A percentile compares a stretch with the other conserved stretches of the same genome.
These are phyloP conservation scores for Pelargonium australe DNA, from an alignment of 441 rosid genomes.

Conservation along the genomic window DNA sequence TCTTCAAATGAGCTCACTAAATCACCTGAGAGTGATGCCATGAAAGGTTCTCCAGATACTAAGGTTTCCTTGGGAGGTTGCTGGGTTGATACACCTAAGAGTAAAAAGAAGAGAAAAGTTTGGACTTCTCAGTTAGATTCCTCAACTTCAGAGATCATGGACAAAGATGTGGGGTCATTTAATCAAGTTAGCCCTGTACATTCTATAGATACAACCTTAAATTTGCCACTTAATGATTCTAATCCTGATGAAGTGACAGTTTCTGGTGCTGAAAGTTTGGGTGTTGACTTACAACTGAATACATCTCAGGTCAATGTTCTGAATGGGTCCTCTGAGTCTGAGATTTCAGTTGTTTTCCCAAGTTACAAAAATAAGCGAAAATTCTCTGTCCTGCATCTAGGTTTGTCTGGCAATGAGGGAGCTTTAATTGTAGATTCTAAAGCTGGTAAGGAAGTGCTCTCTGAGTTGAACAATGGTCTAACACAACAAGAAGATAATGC, in stretches of 20 bases:
- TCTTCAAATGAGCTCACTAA: conserved; percentile 20
- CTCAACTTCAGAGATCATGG: conserved; percentile 22
- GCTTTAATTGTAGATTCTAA: conserved; percentile 25
- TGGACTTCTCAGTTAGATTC: conserved; percentile 23
- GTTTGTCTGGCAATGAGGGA: conserved; percentile 30
- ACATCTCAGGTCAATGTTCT: conserved; percentile 25
- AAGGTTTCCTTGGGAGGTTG: conserved; percentile 21
- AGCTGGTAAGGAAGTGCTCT: conserved; percentile 24
- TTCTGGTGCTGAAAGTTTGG: conserved; percentile 14
- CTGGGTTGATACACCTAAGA: conserved; percentile 20
- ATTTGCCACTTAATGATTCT: conserved; percentile 31
- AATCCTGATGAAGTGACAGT: conserved; percentile 21
- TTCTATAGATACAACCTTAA: conserved; percentile 32
- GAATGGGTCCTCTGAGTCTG: conserved; percentile 22
- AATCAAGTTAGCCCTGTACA: conserved; percentile 23
- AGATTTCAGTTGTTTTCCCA: conserved; percentile 25
- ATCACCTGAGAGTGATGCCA: conserved; percentile 20
- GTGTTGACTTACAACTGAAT: conserved; percentile 30
- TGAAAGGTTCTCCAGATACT: conserved; percentile 20
- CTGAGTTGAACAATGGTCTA: conserved; percentile 24
- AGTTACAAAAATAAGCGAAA: conserved; percentile 31
- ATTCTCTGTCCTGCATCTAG: conserved; percentile 27
- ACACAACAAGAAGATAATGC: conserved; percentile 24
- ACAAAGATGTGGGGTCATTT: conserved; percentile 20
- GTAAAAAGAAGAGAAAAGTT: conserved; percentile 14